These are phyloP conservation scores for Kodamaea fungicola DNA, from an alignment of 1,139 yeast genomes.

Conservation along the genomic window DNA sequence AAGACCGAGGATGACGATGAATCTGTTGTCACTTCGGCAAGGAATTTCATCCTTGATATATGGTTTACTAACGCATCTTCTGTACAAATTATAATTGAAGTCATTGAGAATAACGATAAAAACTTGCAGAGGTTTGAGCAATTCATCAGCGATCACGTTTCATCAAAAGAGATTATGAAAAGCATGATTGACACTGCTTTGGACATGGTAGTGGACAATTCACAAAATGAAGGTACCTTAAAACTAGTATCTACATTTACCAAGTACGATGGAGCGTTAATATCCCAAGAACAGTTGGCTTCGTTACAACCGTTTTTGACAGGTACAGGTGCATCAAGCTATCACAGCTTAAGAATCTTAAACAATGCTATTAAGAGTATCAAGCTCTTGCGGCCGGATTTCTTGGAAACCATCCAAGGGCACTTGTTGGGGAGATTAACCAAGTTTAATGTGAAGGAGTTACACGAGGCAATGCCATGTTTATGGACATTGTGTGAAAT, in stretches of 20 bases:
- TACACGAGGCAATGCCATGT: slow-evolving; percentile 69
- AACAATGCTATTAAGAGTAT: slow-evolving; percentile 44
- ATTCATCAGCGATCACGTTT: slow-evolving; percentile 39
- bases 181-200: slow-evolving; percentile 23
- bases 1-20: slow-evolving; percentile 73
- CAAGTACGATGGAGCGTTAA: slow-evolving; percentile 45
- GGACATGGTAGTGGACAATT: slow-evolving; percentile 20
- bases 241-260: slow-evolving; percentile 53
- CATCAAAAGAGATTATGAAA: slow-evolving; percentile 20
- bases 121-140: slow-evolving; percentile 39
- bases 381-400: slow-evolving; percentile 46
- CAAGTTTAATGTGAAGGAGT: slow-evolving; percentile 53
- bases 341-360: slow-evolving; percentile 52
- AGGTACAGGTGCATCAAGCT: slow-evolving; percentile 37
- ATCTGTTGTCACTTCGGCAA: slow-evolving; percentile 45
- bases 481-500: slow-evolving; percentile 52
- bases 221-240: slow-evolving; percentile 32
- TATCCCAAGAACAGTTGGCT: slow-evolving; percentile 63
- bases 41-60: slow-evolving; percentile 33
- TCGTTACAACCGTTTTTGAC: slow-evolving; percentile 58
- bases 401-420: slow-evolving; percentile 48
- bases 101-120: slow-evolving; percentile 32
- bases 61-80: slow-evolving; percentile 32
- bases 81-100: slow-evolving; percentile 32
- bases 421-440: slow-evolving; percentile 54